Conservation (phyloP, 2,329 filamentous ascomycete species). For the Gaeumannomyces sp. region DNA sequence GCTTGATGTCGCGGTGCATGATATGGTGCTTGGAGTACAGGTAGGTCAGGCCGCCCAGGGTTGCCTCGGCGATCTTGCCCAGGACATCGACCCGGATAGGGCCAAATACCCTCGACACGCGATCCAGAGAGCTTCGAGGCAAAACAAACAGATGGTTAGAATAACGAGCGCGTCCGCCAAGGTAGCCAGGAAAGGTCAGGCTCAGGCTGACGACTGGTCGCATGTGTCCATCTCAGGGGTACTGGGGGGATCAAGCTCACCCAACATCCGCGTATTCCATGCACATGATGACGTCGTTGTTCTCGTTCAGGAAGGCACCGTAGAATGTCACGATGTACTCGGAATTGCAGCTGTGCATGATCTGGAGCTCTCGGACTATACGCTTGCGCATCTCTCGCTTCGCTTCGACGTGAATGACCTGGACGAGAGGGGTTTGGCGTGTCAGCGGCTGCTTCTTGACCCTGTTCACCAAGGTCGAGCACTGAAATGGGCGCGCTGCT, state of each 20-base stretch:
- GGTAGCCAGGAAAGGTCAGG: background rate
- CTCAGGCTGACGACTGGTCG: too few relatives aligned
- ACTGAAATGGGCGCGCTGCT: background rate
- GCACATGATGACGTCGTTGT: slow-evolving; percentile 97
- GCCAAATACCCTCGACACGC: slow-evolving; percentile 89
- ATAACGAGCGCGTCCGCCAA: background rate
- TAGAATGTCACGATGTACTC: slow-evolving; percentile 98
- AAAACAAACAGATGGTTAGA: background rate
- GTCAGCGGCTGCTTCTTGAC: background rate
- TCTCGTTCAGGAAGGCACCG: slow-evolving; percentile 92
- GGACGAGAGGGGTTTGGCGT: slow-evolving; percentile 4
- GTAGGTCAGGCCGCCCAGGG: slow-evolving; percentile 87
- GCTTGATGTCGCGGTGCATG: slow-evolving; percentile 99
- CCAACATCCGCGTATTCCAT: slow-evolving; percentile 99
- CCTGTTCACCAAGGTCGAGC: background rate
- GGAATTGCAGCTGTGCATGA: slow-evolving; percentile 97
- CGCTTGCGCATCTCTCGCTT: slow-evolving; percentile 96
- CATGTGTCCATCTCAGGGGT: background rate
- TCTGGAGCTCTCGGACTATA: slow-evolving; percentile 93
- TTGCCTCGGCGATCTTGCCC: slow-evolving; percentile 95
- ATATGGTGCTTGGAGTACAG: slow-evolving; percentile 94
- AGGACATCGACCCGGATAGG: slow-evolving; percentile 93
- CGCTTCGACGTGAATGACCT: slow-evolving; percentile 97
- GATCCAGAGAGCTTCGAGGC: slow-evolving; percentile 57
- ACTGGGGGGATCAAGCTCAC: slow-evolving; percentile 46